phyloP scores from a whole-genome alignment of 140 eudicot genomes.

The Stevia rebaudiana region DNA sequence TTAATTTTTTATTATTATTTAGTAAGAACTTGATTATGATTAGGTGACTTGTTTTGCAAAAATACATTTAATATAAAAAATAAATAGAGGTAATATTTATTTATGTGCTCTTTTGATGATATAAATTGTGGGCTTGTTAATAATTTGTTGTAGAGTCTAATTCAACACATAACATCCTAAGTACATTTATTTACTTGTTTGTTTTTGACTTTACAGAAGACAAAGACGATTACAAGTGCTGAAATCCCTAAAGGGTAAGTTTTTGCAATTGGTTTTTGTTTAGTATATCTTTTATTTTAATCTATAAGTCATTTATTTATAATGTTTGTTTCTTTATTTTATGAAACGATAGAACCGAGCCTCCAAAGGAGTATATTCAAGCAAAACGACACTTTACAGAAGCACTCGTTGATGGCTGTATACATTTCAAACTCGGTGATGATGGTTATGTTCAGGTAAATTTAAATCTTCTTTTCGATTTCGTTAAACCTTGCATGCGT shows the following conservation, averaged over 20 bases:
- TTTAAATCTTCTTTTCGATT: no score
- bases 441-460: slow-evolving; percentile 39
- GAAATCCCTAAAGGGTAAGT: slow-evolving; percentile 21
- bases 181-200: background rate
- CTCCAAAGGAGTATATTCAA: slow-evolving; percentile 22
- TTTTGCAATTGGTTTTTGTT: background rate
- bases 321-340: background rate
- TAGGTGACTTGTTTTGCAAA: no score
- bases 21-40: no score
- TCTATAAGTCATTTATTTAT: no score
- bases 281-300: background rate
- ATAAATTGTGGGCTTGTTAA: no score
- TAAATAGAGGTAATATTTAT: no score
- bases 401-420: slow-evolving; percentile 41
- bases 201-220: slow-evolving; percentile 15
- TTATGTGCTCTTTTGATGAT: no score
- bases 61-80: no score
- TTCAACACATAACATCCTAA: background rate
- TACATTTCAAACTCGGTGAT: slow-evolving; percentile 33
- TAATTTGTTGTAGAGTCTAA: no score
- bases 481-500: background rate
- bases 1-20: no score
- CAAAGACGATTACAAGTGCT: background rate
- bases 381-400: slow-evolving; percentile 33
- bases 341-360: slow-evolving; percentile 3